Base-by-base conservation (phyloP, 371 early-diverging fungal genomes). In the Nematocida sp. region DNA sequence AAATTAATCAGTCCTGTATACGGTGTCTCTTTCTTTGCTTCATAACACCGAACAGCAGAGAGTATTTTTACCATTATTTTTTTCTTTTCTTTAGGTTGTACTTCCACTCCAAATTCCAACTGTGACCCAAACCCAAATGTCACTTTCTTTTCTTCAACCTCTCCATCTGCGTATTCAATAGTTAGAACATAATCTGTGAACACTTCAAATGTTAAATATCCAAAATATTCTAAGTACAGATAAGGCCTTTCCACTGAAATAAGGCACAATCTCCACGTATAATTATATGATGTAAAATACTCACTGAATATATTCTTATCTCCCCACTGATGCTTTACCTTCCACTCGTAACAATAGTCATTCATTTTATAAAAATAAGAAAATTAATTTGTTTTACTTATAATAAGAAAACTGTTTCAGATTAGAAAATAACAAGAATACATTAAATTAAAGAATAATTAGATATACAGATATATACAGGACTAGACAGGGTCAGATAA, bases 1-100 rank as follows among this genome's bases (percentile, higher is more conserved):
- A 96, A 95, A 86, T 97, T 97, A 71, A 91, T 91, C 73, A 98
- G 87, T 0, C 98, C 99, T 27, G 95, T 92, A 85, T 89, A 92
- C 9, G 96, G 95, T 11, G 95, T 94, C 25, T 69, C 70, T 52
- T 55, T 64, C 40, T 72, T 66, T 0, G 83, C 33, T 42, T 84
- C 71, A 55, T 84, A 84, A 45, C 80, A 67, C 69, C 80, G 13
- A 27, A 42, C 25, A 40, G 80, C 66, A 11, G 70, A 58, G 20
- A 58, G 11, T 69, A 78, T 78, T 20, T 60, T 62, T 27, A 78
- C 39, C 6, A 15, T 20, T 6, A 78, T 54, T 25, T n/a, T 66
- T 47, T 69, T 52, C 33, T 50, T 70, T 61, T 66, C 56, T 60
- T 78, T 78, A 5, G 55, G 58, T 33, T 52, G 67, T 1, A 78